Base-by-base conservation (phyloP, 208 protist species). In the Polymyxa betae region DNA sequence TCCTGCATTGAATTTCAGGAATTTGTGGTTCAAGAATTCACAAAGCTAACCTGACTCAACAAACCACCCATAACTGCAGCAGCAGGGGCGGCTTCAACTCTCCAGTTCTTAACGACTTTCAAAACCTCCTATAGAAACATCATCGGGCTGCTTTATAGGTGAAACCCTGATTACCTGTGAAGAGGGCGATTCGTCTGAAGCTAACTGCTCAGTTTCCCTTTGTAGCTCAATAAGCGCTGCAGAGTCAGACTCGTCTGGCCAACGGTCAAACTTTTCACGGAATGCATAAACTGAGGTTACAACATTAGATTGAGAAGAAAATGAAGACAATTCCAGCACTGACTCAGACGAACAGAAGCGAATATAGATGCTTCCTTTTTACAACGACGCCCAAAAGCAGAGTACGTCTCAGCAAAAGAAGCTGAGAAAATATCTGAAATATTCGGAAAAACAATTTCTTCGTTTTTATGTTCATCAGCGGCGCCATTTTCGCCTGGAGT, bases 241-340 rank as follows among this genome's bases (percentile, higher is more conserved):
- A 5, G 35, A 38, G 72, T 82, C 72, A 43, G 72, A 5, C n/a
- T 20, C 5, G 12, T 35, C 72, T 45, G 72, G 72, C 72, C 72
- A 82, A 35, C 72, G 72, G 12, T 12, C n/a, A 16, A 45, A 43
- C 35, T 82, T 43, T 35, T 43, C 40, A 20, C 35, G 16, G 35
- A 82, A 82, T 43, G 5, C 72, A n/a, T 40, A 82, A 5, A 82
- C 72, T 82, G n/a, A 82, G 35, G 54, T 66, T 66, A 35, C 5
- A 60, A 60, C 72, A 45, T 82, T 5, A 5, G 72, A 5, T 38
- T 82, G 16, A 60, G 49, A 24, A 60, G 24, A 20, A 5, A 82
- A 45, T 82, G 16, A 43, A 5, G 72, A 82, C 72, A 35, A 5
- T 82, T 16, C 12, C 16, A 20, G 5, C 5, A 82, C 72, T 40